These are phyloP conservation scores for Capronia epimyces DNA, from an alignment of 2,329 filamentous ascomycete genomes.

Conservation along the genomic window DNA sequence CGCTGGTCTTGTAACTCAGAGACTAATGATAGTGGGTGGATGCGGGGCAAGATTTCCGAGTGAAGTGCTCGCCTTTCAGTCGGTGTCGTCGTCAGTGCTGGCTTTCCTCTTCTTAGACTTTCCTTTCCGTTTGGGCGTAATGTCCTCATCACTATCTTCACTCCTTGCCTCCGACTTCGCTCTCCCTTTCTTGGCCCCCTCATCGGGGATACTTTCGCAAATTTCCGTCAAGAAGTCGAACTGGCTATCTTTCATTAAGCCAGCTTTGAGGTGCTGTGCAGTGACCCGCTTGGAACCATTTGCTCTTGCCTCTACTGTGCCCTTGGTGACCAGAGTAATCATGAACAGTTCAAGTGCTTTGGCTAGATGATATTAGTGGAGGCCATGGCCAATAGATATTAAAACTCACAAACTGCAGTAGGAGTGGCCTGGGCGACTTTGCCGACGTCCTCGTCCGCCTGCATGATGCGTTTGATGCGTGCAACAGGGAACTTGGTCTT, in stretches of 20 bases:
- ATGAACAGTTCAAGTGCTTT: slow-evolving; percentile 97
- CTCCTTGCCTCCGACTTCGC: slow-evolving; percentile 27
- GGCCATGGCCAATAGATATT: background rate
- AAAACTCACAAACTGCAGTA: slow-evolving; percentile 70
- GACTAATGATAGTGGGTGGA: background rate
- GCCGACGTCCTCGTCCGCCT: slow-evolving; percentile 95
- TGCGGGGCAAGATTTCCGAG: background rate
- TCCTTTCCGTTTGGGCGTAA: slow-evolving; percentile 23
- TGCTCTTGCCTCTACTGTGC: slow-evolving; percentile 75
- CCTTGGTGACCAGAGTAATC: slow-evolving; percentile 86
- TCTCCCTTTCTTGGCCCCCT: slow-evolving; percentile 27
- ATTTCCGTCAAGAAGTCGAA: slow-evolving; percentile 93
- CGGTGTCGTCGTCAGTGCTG: slow-evolving; percentile 18
- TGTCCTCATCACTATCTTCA: slow-evolving; percentile 27
- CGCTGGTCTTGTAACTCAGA: background rate
- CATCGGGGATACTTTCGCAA: slow-evolving; percentile 72
- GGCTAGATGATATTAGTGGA: slow-evolving; percentile 46
- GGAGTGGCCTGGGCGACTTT: slow-evolving; percentile 98
- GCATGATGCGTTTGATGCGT: slow-evolving; percentile 98
- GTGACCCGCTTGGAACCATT: slow-evolving; percentile 72
- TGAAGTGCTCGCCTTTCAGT: slow-evolving; percentile 10
- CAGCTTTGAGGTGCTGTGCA: slow-evolving; percentile 83
- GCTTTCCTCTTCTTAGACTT: slow-evolving; percentile 23
- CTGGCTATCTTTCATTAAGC: slow-evolving; percentile 80
- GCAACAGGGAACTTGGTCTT: slow-evolving; percentile 96